phyloP scores from a whole-genome alignment of 1,284 basidiomycete species.

The Ustilago curta region DNA sequence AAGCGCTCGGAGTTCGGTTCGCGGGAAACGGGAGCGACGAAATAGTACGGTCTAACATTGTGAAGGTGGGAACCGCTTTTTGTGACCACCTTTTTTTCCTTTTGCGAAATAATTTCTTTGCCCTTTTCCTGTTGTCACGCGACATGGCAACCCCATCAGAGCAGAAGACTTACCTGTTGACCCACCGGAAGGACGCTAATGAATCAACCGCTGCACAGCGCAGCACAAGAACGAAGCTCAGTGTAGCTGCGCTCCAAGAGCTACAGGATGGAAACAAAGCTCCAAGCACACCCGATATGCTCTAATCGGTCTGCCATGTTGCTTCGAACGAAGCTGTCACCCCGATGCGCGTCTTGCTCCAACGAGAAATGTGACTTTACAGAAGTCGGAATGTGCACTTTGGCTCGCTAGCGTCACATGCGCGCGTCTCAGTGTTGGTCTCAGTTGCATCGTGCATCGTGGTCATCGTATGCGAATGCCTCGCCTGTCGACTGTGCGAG shows the following conservation, averaged over 20 bases:
- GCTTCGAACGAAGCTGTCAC: background rate
- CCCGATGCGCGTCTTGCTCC: background rate
- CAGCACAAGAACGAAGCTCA: no score
- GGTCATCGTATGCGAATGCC: background rate
- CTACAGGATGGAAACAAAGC: no score
- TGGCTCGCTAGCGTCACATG: background rate
- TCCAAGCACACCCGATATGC: no score
- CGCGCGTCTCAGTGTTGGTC: constrained; percentile 9
- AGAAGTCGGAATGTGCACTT: no score
- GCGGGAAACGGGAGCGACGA: background rate
- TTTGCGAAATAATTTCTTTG: background rate
- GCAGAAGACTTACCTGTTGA: background rate
- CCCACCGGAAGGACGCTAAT: background rate
- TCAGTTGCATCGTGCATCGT: constrained; percentile 4
- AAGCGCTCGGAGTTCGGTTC: constrained; percentile 4
- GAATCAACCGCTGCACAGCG: no score
- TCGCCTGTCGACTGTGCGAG: background rate
- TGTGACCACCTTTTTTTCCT: background rate
- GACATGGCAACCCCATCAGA: no score
- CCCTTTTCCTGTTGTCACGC: no score
- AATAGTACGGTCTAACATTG: background rate
- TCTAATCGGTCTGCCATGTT: background rate
- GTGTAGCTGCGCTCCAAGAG: no score
- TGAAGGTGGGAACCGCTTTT: no score
- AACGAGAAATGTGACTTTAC: constrained; percentile 3